Evolutionary conservation across 768 basidiomycete genomes (phyloP).

Genomic region (Podaxis rugospora): DNA sequence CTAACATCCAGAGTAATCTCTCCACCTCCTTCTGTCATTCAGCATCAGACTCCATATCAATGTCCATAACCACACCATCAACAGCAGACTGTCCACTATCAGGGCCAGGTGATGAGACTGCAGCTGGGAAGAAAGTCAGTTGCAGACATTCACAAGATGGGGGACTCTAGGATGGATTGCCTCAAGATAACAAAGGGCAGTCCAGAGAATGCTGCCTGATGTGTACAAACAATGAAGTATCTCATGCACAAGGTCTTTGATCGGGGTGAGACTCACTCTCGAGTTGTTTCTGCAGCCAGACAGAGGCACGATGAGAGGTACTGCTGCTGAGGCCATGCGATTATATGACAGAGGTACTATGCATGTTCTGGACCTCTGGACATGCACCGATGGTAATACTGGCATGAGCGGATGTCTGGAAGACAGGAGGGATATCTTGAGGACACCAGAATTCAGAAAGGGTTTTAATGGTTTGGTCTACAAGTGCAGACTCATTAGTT

Average conservation of each 20-base stretch:
- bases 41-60: too few relatives aligned
- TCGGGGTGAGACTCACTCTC: constrained; percentile 44
- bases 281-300: constrained; percentile 17
- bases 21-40: too few relatives aligned
- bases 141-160: too few relatives aligned
- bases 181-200: constrained; percentile 84
- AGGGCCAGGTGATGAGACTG: too few relatives aligned
- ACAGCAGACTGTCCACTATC: too few relatives aligned
- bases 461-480: constrained; percentile 75
- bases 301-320: constrained; percentile 9
- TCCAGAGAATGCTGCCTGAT: constrained; percentile 77
- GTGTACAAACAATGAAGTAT: constrained; percentile 84
- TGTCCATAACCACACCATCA: too few relatives aligned
- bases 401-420: constrained; percentile 17
- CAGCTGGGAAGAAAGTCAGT: too few relatives aligned
- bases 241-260: constrained; percentile 82
- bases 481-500: constrained; percentile 8
- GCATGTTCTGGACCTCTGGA: constrained; percentile 2
- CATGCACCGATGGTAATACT: not conserved
- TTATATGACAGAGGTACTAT: constrained; percentile 42
- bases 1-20: too few relatives aligned
- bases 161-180: too few relatives aligned
- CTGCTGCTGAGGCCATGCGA: constrained; percentile 26
- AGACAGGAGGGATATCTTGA: constrained; percentile 64
- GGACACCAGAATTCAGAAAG: constrained; percentile 78